phyloP scores from a whole-genome alignment of 1,284 basidiomycete species.

The Trichosporon sp. region DNA sequence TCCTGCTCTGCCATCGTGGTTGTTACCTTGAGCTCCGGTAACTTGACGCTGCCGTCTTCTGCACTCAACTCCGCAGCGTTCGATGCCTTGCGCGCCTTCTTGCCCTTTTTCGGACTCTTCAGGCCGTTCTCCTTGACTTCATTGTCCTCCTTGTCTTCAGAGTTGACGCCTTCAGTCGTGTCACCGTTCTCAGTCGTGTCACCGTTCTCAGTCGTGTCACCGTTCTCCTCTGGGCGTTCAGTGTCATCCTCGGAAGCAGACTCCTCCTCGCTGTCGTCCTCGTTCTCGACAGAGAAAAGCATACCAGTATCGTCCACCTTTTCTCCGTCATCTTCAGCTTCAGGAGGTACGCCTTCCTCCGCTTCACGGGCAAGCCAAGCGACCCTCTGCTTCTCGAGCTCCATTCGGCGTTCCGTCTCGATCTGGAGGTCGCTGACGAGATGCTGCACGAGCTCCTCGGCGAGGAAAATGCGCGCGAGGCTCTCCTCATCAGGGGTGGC shows the following conservation, averaged over 20 bases:
- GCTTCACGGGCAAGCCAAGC: conserved; percentile 54
- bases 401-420: conserved; percentile 66
- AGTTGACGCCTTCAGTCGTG: neutral
- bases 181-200: neutral
- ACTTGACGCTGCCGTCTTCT: conserved; percentile 19
- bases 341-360: conserved; percentile 36
- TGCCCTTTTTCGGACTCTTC: conserved; percentile 9
- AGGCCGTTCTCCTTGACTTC: neutral
- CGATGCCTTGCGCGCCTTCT: conserved; percentile 16
- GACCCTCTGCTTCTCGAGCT: conserved; percentile 59
- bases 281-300: conserved; percentile 20
- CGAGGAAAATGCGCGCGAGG: conserved; percentile 65
- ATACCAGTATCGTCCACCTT: conserved; percentile 6
- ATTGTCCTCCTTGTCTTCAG: conserved; percentile 8
- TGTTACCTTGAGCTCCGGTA: conserved; percentile 12
- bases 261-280: conserved; percentile 20
- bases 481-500: conserved; percentile 37
- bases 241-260: neutral
- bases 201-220: no score
- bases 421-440: conserved; percentile 67
- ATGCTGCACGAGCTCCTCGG: conserved; percentile 64
- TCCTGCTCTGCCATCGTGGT: conserved; percentile 19
- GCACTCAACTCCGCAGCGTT: neutral
- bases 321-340: conserved; percentile 26
- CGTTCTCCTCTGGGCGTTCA: neutral